Evolutionary conservation across 2,329 filamentous ascomycete species (phyloP).

Genomic region (Colletotrichum sidae): DNA sequence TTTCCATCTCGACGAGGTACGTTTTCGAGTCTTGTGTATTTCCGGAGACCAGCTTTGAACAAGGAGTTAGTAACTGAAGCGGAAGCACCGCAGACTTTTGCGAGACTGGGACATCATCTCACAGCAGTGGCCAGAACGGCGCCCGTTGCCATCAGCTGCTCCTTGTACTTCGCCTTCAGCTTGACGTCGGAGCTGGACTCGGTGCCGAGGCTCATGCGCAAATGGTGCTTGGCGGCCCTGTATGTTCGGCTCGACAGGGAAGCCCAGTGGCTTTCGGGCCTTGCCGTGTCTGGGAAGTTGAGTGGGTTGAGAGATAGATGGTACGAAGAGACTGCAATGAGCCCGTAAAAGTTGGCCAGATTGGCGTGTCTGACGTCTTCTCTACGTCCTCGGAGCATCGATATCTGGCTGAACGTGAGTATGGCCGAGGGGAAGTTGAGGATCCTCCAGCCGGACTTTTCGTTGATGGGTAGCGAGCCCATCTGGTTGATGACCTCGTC

Average conservation of each 20-base stretch:
- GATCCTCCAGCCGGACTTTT: constrained; percentile 20
- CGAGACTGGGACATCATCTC: not conserved
- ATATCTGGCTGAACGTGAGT: constrained; percentile 11
- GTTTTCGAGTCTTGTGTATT: constrained; percentile 1
- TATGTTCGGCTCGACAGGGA: not conserved
- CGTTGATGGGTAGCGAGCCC: constrained; percentile 13
- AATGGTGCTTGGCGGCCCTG: not conserved
- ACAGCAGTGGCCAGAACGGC: constrained; percentile 12
- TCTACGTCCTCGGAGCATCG: not conserved
- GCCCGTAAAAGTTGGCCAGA: constrained; percentile 8
- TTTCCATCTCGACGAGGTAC: constrained; percentile 13
- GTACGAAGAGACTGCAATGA: constrained; percentile 10
- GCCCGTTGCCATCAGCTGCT: constrained; percentile 13
- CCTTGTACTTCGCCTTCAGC: constrained; percentile 8
- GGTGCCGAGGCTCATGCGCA: not conserved
- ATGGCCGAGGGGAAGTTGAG: constrained; percentile 13
- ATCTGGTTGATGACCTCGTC: constrained; percentile 22
- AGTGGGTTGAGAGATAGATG: constrained; percentile 12
- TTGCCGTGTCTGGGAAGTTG: not conserved
- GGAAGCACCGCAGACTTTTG: too few species aligned
- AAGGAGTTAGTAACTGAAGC: not conserved
- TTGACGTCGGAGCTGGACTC: not conserved
- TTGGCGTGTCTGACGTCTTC: not conserved
- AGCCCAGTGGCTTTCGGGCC: not conserved
- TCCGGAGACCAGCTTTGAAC: constrained; percentile 3